Evolutionary conservation across 164 flowering plant genomes (phyloP).

Genomic region (Piper betle): DNA sequence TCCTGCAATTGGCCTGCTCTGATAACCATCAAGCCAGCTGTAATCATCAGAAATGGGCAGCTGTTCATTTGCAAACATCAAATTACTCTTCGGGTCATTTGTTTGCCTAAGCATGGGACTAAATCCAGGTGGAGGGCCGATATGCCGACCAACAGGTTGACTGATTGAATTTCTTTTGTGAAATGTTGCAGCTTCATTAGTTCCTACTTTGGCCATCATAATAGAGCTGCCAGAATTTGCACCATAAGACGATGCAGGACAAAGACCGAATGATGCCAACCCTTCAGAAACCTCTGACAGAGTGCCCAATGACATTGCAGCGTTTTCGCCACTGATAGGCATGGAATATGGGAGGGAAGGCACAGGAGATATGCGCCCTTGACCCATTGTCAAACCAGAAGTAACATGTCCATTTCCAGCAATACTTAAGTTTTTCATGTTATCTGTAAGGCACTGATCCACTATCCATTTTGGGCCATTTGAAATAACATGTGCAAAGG

Average conservation of each 20-base stretch:
- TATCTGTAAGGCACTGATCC: slow-evolving; percentile 37
- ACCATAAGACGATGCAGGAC: slow-evolving; percentile 30
- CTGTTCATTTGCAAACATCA: slow-evolving; percentile 25
- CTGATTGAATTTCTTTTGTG: slow-evolving; percentile 56
- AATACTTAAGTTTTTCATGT: slow-evolving; percentile 34
- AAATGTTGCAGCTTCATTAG: slow-evolving; percentile 6
- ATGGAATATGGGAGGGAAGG: slow-evolving; percentile 29
- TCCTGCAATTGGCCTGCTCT: slow-evolving; percentile 25
- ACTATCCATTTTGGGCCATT: slow-evolving; percentile 32
- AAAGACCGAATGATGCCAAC: slow-evolving; percentile 32
- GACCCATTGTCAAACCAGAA: slow-evolving; percentile 20
- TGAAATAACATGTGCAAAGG: slow-evolving; percentile 24
- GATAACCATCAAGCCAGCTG: slow-evolving; percentile 89
- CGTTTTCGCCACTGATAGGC: slow-evolving; percentile 12
- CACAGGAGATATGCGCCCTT: slow-evolving; percentile 18
- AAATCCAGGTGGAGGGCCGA: slow-evolving; percentile 96
- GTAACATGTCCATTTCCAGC: slow-evolving; percentile 33
- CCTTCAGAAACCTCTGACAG: slow-evolving; percentile 23
- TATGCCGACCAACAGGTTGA: slow-evolving; percentile 49
- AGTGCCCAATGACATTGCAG: slow-evolving; percentile 13
- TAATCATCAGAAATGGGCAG: slow-evolving; percentile 50
- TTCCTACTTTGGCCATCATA: neutral
- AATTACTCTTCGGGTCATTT: slow-evolving; percentile 19
- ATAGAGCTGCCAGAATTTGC: neutral
- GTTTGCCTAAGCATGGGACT: slow-evolving; percentile 34